These are phyloP conservation scores for Globisporangium emineosum DNA, from an alignment of 352 stramenopile species.

Conservation along the genomic window DNA sequence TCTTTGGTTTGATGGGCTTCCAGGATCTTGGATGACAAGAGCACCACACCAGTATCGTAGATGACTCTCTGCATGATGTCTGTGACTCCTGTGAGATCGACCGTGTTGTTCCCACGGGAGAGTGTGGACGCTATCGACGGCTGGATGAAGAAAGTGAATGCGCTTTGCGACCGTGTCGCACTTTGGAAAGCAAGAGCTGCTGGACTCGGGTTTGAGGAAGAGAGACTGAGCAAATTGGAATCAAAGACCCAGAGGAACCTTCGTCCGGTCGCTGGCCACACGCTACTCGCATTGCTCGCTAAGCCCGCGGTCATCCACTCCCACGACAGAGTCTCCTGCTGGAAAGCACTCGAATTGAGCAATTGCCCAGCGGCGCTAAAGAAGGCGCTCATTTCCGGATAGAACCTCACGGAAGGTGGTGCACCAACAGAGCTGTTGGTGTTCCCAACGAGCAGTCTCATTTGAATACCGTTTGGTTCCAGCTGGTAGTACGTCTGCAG, in stretches of 20 bases:
- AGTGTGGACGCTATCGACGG: conserved; percentile 4
- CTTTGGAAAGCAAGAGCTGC: conserved; percentile 13
- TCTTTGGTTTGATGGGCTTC: conserved; percentile 31
- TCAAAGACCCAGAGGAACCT: conserved; percentile 19
- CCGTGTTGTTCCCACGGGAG: conserved; percentile 1
- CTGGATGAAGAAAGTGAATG: conserved; percentile 32
- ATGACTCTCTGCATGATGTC: conserved; percentile 23
- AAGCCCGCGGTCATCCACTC: conserved; percentile 7
- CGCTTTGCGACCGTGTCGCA: conserved; percentile 21
- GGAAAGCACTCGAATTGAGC: neutral
- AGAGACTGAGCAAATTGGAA: conserved; percentile 14
- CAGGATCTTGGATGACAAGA: conserved; percentile 25
- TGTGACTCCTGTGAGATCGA: conserved; percentile 1
- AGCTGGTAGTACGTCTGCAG: conserved; percentile 34
- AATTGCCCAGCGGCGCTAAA: conserved; percentile 19
- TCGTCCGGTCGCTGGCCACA: conserved; percentile 30
- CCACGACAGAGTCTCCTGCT: conserved; percentile 11
- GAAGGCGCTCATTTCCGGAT: conserved; percentile 16
- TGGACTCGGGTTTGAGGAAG: conserved; percentile 3
- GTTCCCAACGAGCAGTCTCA: conserved; percentile 28
- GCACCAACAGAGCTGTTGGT: conserved; percentile 7
- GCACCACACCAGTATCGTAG: conserved; percentile 11
- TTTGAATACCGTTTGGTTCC: conserved; percentile 21
- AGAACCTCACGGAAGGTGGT: conserved; percentile 10
- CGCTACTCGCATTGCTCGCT: conserved; percentile 3